These are phyloP conservation scores for Linderniella brevidens DNA, from an alignment of 257 asterid species.

Conservation along the genomic window DNA sequence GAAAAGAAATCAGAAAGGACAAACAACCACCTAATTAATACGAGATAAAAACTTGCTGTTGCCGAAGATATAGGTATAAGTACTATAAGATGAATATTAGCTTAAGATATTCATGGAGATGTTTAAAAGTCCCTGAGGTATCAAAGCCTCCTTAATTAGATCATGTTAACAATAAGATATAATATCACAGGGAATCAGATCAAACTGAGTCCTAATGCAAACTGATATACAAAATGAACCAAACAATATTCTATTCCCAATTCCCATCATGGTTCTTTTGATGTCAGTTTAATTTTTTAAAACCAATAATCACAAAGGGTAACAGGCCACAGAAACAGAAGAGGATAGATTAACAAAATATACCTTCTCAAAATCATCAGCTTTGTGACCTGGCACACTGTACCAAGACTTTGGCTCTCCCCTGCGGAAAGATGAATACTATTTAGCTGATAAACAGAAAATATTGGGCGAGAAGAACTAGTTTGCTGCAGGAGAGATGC, in stretches of 20 bases:
- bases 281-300: no score
- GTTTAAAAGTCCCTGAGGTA: no score
- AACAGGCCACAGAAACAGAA: no score
- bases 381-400: constrained; percentile 86
- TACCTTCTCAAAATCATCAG: constrained; percentile 86
- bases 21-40: background rate
- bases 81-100: background rate
- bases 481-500: background rate
- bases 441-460: no score
- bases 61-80: no score
- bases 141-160: background rate
- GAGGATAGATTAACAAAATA: background rate
- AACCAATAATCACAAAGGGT: no score
- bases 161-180: no score
- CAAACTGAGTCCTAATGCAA: no score
- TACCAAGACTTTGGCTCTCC: constrained; percentile 99
- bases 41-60: background rate
- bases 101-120: background rate
- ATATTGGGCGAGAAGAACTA: constrained; percentile 3
- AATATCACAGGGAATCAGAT: no score
- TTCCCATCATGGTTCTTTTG: no score
- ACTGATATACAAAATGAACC: no score
- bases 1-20: background rate
- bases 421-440: constrained; percentile 36
- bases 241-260: no score